phyloP scores from a whole-genome alignment of 1,284 basidiomycete genomes.

The Inonotus obliquus region DNA sequence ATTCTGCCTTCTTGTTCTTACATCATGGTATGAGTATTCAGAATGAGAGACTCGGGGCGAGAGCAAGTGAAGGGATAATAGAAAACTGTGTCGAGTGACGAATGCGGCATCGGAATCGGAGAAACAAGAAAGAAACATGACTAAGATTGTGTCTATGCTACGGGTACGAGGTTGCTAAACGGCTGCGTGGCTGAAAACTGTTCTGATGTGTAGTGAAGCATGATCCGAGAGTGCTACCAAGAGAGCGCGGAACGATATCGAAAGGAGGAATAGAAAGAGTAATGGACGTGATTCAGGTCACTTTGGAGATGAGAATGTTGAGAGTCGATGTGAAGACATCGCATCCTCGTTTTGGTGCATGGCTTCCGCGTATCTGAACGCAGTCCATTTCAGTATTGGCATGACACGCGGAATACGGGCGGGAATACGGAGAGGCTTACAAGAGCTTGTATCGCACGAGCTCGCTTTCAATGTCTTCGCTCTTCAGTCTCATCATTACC shows the following conservation, averaged over 20 bases:
- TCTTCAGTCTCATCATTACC: conserved; percentile 79
- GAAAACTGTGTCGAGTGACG: no score
- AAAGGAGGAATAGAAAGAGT: neutral
- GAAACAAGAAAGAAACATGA: neutral
- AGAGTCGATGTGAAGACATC: conserved; percentile 65
- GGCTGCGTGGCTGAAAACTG: neutral
- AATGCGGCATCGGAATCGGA: neutral
- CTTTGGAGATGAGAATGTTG: conserved; percentile 8
- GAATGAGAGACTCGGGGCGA: no score
- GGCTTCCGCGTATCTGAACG: conserved; percentile 78
- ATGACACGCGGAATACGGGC: conserved; percentile 1
- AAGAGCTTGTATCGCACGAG: conserved; percentile 88
- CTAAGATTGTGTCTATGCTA: neutral
- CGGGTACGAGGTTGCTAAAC: neutral
- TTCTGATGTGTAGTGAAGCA: neutral
- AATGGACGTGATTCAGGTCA: neutral
- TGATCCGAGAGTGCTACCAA: neutral
- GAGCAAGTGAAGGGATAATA: no score
- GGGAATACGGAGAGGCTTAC: conserved; percentile 41
- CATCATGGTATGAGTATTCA: neutral
- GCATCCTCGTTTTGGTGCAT: conserved; percentile 83
- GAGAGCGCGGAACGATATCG: neutral
- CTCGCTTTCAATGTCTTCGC: conserved; percentile 88
- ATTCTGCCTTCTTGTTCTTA: neutral
- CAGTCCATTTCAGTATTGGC: neutral